Base-by-base conservation (phyloP, 1,284 basidiomycete species). In the Moesziomyces aphidis region DNA sequence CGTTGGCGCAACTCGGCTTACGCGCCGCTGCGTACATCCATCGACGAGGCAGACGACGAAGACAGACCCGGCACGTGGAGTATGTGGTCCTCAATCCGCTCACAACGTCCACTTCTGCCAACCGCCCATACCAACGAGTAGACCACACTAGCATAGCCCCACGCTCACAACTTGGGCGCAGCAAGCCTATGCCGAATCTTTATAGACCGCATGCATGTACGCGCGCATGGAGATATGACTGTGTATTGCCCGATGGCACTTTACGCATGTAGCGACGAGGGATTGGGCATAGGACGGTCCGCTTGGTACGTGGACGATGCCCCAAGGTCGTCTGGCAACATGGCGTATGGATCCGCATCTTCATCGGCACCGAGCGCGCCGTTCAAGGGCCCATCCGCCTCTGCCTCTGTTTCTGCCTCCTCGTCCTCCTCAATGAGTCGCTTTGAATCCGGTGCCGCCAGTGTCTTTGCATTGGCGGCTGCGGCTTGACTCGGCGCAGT, bases 301-400 rank as follows among this genome's bases (percentile, higher is more conserved):
- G 66, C 21, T 23, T 59, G 56, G 48, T 69, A 69, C 5, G 31
- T 60, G 24, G 56, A 42, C 9, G 45, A 34, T 0, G 59, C 36
- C 4, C 67, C 73, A 43, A 72, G 66, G 10, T 67, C 63, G 44
- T 68, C 70, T 21, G 57, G 68, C 5, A 76, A 50, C 73, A 76
- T 76, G 8, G 73, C 73, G 55, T 71, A 76, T 1, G 73, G 73
- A 47, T 76, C 73, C 0, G 58, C 59, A 26, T 56, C 60, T 5
- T 21, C 52, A n/a, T 54, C 71, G 6, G 31, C 31, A 34, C 31
- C 31, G 11, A 34, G 31, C 31, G 31, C 31, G 31, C 31, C 23
- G 10, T n/a, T 26, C 55, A 34, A 24, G 1, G 21, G 39, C 21
- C 46, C 46, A 26, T 26, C 46, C 19, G 46, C 17, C 17, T 26